These are phyloP conservation scores for Penicillium macrosclerotiorum DNA, from an alignment of 495 filamentous ascomycete species.

Conservation along the genomic window DNA sequence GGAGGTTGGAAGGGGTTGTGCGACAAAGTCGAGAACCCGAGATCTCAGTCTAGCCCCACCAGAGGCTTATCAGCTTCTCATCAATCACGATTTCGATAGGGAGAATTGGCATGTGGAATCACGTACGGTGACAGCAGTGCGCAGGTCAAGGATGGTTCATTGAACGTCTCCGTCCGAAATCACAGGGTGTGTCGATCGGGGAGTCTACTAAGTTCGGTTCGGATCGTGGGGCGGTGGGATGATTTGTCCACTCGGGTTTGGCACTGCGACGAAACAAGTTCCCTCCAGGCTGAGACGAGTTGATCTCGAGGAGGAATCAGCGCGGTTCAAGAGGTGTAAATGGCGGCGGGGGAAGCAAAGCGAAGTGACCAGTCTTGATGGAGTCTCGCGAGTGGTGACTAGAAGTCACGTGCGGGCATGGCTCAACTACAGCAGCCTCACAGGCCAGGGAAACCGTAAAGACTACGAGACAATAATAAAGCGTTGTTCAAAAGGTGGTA, in stretches of 20 bases:
- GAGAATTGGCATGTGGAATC: not conserved
- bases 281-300: not conserved
- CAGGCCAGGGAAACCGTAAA: too few species aligned
- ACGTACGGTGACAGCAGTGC: not conserved
- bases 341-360: constrained; percentile 9
- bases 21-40: constrained; percentile 28
- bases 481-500: not conserved
- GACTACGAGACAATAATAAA: too few species aligned
- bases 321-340: constrained; percentile 2
- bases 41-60: constrained; percentile 22
- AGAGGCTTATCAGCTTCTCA: constrained; percentile 20
- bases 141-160: not conserved
- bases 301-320: not conserved
- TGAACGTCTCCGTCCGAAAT: not conserved
- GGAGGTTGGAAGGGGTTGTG: constrained; percentile 39
- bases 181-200: constrained; percentile 18
- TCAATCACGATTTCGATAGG: constrained; percentile 1
- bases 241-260: not conserved
- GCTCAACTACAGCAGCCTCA: too few species aligned
- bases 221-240: constrained; percentile 34
- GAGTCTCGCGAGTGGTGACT: constrained; percentile 2
- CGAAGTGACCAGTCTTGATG: too few species aligned
- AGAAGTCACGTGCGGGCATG: constrained; percentile 8
- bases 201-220: constrained; percentile 27
- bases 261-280: not conserved